Evolutionary conservation across 345 rosid species (phyloP), one percentile per base, ranked within the genome.

Genomic region (Citrus maxima): DNA sequence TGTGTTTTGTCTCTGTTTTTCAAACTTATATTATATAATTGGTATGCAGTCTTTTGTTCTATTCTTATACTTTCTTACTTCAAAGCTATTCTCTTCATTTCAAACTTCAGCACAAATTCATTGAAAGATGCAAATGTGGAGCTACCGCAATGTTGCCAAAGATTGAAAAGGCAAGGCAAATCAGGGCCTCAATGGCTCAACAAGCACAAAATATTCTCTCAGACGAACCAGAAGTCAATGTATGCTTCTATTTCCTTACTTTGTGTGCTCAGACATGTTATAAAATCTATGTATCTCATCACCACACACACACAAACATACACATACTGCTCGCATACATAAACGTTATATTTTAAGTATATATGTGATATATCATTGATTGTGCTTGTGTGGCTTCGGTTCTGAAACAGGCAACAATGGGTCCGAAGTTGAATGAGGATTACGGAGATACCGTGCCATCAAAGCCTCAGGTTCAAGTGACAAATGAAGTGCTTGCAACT

Each of bases 61-160:
- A 63, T 49, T 38, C 59, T 42, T 30, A 32, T 78, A 37, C 30
- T 55, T 73, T 80, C 85, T 84, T 54, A 82, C 78, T 59, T 67
- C 72, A 67, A 75, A 67, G 22, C 68, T 19, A 46, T 79, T 72
- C 51, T 85, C 40, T 84, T 30, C 79, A 42, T 76, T 83, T 83
- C 72, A 74, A 81, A 77, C 79, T 65, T 62, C 79, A 95, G 99
- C 99, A 96, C 86, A 96, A 96, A 82, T 96, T 96, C 79, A 89
- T 93, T 65, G 97, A 89, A 80, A 94, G 90, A 87, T 93, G 94
- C 89, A 95, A 93, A 85, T 86, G 78, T 82, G 98, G 98, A 67
- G 97, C 99, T 79, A 88, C 94, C 72, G 88, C 91, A 76, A 96
- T 96, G 97, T 79, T 89, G 63, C 98, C 95, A 49, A 96, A 90